Evolutionary conservation across 805 yeast species (phyloP).

Genomic region (Tetrapisispora namnaoensis): DNA sequence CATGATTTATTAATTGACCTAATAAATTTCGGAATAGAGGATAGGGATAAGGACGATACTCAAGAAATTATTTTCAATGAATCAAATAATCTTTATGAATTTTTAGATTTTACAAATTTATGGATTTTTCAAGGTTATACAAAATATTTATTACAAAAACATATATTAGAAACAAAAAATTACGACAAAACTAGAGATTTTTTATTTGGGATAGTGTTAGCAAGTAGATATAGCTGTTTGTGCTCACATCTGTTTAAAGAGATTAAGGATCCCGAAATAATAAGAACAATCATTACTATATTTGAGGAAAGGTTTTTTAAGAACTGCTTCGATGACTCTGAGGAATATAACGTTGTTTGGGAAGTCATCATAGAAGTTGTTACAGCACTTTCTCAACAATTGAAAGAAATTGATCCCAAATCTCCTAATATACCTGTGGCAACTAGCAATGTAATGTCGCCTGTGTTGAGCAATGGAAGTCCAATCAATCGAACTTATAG

Average conservation of each 20-base stretch:
- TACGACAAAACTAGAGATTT: conserved; percentile 4
- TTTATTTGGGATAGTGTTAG: conserved; percentile 14
- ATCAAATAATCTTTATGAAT: conserved; percentile 7
- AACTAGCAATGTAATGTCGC: not conserved
- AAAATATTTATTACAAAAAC: conserved; percentile 9
- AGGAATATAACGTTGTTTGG: conserved; percentile 7
- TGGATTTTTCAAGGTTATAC: conserved; percentile 26
- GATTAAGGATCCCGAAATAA: conserved; percentile 9
- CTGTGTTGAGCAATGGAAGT: not conserved
- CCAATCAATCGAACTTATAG: not conserved
- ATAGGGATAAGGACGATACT: conserved; percentile 4
- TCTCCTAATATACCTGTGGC: not conserved
- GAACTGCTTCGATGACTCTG: conserved; percentile 7
- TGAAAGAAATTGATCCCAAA: conserved; percentile 7
- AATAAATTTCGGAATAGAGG: conserved; percentile 10
- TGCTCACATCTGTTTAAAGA: conserved; percentile 22
- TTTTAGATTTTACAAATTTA: conserved; percentile 24
- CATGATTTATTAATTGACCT: conserved; percentile 12
- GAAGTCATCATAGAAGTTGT: conserved; percentile 17
- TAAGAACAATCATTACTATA: conserved; percentile 11
- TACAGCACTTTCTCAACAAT: conserved; percentile 15
- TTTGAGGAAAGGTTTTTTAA: conserved; percentile 21
- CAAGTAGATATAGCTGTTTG: conserved; percentile 17
- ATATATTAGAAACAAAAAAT: not conserved
- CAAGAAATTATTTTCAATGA: conserved; percentile 6